Evolutionary conservation across 176 grass and related monocot genomes (phyloP).

Genomic region (Luzula sylvatica): DNA sequence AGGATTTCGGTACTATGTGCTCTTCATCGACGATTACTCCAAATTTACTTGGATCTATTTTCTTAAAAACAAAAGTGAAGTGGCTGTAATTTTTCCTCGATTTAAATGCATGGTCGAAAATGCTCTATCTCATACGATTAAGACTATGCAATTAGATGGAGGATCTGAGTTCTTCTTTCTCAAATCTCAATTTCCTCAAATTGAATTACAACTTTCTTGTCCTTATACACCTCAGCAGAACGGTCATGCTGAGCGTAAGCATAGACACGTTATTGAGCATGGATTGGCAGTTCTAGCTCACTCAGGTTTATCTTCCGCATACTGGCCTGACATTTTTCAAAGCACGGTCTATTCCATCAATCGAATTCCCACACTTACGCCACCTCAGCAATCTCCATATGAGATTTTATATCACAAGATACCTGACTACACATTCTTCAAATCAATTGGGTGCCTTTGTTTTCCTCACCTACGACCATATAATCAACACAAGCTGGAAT

Average conservation of each 20-base stretch:
- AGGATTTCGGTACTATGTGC: neutral
- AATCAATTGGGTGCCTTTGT: neutral
- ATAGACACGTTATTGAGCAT: neutral
- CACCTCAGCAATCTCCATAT: neutral
- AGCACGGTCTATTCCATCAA: neutral
- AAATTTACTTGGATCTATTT: neutral
- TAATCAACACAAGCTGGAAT: neutral
- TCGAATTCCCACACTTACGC: neutral
- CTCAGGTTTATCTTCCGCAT: neutral
- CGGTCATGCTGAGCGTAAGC: neutral
- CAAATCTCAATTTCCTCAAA: neutral
- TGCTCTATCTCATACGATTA: neutral
- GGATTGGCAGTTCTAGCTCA: neutral
- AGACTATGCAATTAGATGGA: neutral
- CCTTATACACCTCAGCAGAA: neutral
- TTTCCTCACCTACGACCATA: neutral
- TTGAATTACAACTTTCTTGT: neutral
- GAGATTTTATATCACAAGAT: neutral
- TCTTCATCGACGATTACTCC: neutral
- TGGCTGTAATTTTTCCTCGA: neutral
- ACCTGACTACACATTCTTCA: neutral
- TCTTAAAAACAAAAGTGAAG: neutral
- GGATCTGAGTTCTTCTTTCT: neutral
- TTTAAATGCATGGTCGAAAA: neutral
- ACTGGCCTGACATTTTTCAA: neutral